Evolutionary conservation across 257 asterid species (phyloP).

Genomic region (Scutellaria minor): DNA sequence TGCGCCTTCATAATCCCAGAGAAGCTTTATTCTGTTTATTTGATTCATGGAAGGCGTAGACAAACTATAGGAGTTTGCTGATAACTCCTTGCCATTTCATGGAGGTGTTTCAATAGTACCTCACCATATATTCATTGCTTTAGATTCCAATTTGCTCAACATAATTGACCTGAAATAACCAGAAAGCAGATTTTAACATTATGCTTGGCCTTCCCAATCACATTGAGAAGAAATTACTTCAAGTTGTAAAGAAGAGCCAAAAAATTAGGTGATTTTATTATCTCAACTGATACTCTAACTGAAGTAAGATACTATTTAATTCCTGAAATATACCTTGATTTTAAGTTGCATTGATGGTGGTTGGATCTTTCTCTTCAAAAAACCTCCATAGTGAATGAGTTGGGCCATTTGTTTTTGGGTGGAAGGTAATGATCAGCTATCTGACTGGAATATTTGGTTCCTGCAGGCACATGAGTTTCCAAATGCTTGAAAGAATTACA

Average conservation of each 20-base stretch:
- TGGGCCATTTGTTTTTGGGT: constrained; percentile 39
- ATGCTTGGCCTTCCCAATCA: background rate
- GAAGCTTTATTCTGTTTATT: constrained; percentile 44
- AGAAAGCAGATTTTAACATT: background rate
- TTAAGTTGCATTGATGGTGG: constrained; percentile 26
- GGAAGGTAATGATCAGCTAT: constrained; percentile 53
- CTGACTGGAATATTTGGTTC: constrained; percentile 90
- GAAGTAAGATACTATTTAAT: constrained; percentile 24
- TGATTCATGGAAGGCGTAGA: constrained; percentile 66
- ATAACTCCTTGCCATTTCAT: constrained; percentile 46
- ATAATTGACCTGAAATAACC: background rate
- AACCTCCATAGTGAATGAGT: constrained; percentile 28
- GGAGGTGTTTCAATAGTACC: constrained; percentile 57
- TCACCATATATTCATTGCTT: constrained; percentile 37
- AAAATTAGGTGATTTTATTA: background rate
- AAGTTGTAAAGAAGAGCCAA: background rate
- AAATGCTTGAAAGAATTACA: constrained; percentile 79
- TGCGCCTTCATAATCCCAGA: constrained; percentile 43
- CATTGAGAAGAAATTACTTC: background rate
- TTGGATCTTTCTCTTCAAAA: constrained; percentile 31
- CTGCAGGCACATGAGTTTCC: constrained; percentile 99
- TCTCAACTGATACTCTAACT: constrained; percentile 4
- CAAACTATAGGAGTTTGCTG: constrained; percentile 51
- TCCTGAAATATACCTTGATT: constrained; percentile 5
- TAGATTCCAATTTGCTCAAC: constrained; percentile 12